Conservation (phyloP, 768 basidiomycete species). For the Galerina marginata region DNA sequence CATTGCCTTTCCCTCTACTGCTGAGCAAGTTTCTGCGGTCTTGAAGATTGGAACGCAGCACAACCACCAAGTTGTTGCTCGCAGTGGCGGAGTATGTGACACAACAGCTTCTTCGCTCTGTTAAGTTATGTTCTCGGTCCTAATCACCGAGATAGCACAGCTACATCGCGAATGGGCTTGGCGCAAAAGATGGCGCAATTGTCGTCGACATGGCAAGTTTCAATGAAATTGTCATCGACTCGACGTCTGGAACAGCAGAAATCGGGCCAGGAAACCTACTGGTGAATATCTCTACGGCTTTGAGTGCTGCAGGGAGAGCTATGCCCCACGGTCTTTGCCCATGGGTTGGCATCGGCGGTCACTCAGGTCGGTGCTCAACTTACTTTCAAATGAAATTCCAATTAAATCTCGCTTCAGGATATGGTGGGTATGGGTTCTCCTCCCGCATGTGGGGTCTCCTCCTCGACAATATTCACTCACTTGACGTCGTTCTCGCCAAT, state of each 20-base stretch:
- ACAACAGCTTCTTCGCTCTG: not conserved
- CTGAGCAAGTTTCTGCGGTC: slow-evolving; percentile 38
- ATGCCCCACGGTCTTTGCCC: slow-evolving; percentile 58
- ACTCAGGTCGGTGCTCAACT: slow-evolving; percentile 34
- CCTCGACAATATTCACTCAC: slow-evolving; percentile 48
- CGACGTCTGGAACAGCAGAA: slow-evolving; percentile 33
- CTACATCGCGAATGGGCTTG: slow-evolving; percentile 53
- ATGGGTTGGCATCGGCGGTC: slow-evolving; percentile 55
- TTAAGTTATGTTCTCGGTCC: not conserved
- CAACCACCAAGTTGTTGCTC: slow-evolving; percentile 43
- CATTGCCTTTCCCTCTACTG: slow-evolving; percentile 37
- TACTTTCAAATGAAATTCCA: not conserved
- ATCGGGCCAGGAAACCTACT: slow-evolving; percentile 48
- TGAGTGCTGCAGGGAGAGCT: slow-evolving; percentile 44
- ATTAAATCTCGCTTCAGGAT: slow-evolving; percentile 25
- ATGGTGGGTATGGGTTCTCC: slow-evolving; percentile 56
- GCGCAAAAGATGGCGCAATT: slow-evolving; percentile 44
- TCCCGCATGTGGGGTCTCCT: slow-evolving; percentile 57
- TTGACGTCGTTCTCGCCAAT: slow-evolving; percentile 51
- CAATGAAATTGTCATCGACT: slow-evolving; percentile 39
- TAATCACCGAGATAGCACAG: slow-evolving; percentile 38
- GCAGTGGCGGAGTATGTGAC: slow-evolving; percentile 46
- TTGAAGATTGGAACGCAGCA: slow-evolving; percentile 35
- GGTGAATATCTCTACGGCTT: slow-evolving; percentile 45
- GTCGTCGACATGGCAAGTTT: slow-evolving; percentile 50